These are phyloP conservation scores for Stemphylium lycopersici DNA, from an alignment of 2,329 filamentous ascomycete species.

Conservation along the genomic window DNA sequence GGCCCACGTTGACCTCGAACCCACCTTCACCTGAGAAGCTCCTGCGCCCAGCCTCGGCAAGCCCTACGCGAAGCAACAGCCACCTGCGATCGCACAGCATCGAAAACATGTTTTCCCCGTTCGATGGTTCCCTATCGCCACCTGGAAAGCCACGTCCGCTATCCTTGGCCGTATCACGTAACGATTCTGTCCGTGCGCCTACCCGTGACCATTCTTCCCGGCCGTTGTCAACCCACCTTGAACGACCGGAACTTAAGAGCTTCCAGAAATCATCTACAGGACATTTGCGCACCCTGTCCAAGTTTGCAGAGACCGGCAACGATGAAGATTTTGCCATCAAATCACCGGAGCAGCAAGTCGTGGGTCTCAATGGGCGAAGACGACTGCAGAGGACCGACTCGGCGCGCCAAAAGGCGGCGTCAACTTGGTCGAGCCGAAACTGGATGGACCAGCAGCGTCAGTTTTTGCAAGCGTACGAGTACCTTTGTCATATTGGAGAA, in stretches of 20 bases:
- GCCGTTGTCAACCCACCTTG: slow-evolving; percentile 43
- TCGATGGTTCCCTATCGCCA: slow-evolving; percentile 52
- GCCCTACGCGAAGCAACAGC: slow-evolving; percentile 25
- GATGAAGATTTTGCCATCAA: slow-evolving; percentile 82
- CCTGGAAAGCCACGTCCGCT: slow-evolving; percentile 53
- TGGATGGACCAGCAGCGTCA: slow-evolving; percentile 99
- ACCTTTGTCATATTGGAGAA: slow-evolving; percentile 97
- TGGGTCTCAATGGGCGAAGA: slow-evolving; percentile 82
- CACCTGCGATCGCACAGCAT: slow-evolving; percentile 50
- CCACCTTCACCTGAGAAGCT: slow-evolving; percentile 32
- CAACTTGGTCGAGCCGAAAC: slow-evolving; percentile 77
- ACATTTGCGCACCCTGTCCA: slow-evolving; percentile 85
- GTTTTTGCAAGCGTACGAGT: slow-evolving; percentile 96
- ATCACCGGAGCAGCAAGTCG: slow-evolving; percentile 80
- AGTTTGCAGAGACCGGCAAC: slow-evolving; percentile 75
- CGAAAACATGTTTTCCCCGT: slow-evolving; percentile 50
- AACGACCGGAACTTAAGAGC: slow-evolving; percentile 70
- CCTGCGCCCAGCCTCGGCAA: slow-evolving; percentile 21
- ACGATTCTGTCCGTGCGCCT: slow-evolving; percentile 47
- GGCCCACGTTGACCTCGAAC: slow-evolving; percentile 13
- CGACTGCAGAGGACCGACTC: slow-evolving; percentile 75
- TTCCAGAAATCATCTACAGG: slow-evolving; percentile 88
- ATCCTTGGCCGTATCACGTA: slow-evolving; percentile 48
- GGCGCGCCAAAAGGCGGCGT: slow-evolving; percentile 59
- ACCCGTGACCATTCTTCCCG: slow-evolving; percentile 42